Evolutionary conservation across 129 eudicot species (phyloP), one percentile per base, ranked within the genome.

Genomic region (Glebionis coronaria): DNA sequence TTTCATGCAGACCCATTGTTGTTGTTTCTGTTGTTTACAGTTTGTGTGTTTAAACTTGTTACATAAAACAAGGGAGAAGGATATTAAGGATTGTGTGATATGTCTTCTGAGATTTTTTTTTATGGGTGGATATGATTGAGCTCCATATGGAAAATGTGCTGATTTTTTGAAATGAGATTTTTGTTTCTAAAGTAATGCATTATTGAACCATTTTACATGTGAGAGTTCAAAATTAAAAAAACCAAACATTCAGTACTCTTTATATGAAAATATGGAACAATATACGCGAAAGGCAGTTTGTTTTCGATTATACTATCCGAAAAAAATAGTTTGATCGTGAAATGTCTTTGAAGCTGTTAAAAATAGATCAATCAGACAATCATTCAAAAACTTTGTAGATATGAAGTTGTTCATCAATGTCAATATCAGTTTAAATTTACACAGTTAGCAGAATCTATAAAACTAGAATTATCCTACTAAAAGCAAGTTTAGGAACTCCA

Each of bases 1-100:
- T 78, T 40, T 69, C 82, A 44, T 64, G 53, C 23, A 57, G 11
- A 57, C 16, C 63, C 63, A 57, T 57, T 20, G 23, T 9, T 54
- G 11, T 9, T 54, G 27, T 5, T 54, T 19, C 19, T 54, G 59
- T 35, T 35, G 23, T 21, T 54, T 54, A 54, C 59, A 54, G 12
- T 54, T 54, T 18, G 59, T 54, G 23, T 54, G 59, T 54, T 54
- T 12, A 16, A 54, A 54, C 9, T 4, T 8, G 23, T 18, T 19
- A 54, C 20, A 54, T 54, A 13, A 54, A 18, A 35, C 40, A 15
- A 19, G 10, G 20, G 59, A 0, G 59, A 18, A 54, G 16, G 6
- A 54, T 8, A 16, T 9, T 54, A 54, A 25, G 19, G 28, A 19
- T 53, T 20, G 21, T 53, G 9, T 19, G 58, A 53, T 19, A 12